Conservation (phyloP, 2,329 filamentous ascomycete genomes). For the Pseudonectria foliicola region DNA sequence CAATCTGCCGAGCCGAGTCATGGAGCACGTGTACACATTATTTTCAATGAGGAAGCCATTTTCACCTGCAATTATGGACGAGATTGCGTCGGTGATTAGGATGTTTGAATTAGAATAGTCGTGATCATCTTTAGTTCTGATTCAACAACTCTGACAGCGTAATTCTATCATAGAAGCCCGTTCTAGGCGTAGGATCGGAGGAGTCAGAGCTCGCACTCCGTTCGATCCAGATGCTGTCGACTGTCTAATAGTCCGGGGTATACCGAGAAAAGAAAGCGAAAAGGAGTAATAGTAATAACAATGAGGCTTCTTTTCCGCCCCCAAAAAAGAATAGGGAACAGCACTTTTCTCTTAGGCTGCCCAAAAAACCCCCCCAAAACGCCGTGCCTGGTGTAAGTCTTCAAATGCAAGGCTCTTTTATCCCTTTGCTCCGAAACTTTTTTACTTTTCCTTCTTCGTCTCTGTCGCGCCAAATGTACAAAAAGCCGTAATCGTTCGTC, state of each 20-base stretch:
- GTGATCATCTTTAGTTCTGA: slow-evolving; percentile 9
- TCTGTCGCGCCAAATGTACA: slow-evolving; percentile 17
- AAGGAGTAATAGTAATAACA: slow-evolving; percentile 1
- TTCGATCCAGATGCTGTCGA: slow-evolving; percentile 13
- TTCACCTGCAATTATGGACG: too few species aligned
- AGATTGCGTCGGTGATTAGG: background rate
- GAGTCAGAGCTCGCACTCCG: slow-evolving; percentile 7
- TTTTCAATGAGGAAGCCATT: background rate
- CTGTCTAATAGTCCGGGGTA: slow-evolving; percentile 26
- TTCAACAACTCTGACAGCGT: slow-evolving; percentile 7
- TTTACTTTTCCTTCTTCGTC: slow-evolving; percentile 8
- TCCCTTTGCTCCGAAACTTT: too few species aligned
- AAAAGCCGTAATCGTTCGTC: slow-evolving; percentile 10
- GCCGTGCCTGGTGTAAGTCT: slow-evolving; percentile 20
- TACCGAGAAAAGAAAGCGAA: slow-evolving; percentile 21
- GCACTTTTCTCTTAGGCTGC: slow-evolving; percentile 3
- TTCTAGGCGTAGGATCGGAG: slow-evolving; percentile 19
- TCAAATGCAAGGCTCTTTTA: slow-evolving; percentile 12
- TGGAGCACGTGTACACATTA: too few species aligned
- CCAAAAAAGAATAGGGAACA: slow-evolving; percentile 5
- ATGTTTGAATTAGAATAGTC: too few species aligned
- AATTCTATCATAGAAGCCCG: slow-evolving; percentile 20
- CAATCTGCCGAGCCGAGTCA: background rate
- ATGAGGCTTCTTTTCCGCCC: slow-evolving; percentile 2
- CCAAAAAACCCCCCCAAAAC: slow-evolving; percentile 15